Percentiles rank a stretch among this genome's conserved stretches.
phyloP scores from a whole-genome alignment of 495 filamentous ascomycete species.

The Xylaria acuta region DNA sequence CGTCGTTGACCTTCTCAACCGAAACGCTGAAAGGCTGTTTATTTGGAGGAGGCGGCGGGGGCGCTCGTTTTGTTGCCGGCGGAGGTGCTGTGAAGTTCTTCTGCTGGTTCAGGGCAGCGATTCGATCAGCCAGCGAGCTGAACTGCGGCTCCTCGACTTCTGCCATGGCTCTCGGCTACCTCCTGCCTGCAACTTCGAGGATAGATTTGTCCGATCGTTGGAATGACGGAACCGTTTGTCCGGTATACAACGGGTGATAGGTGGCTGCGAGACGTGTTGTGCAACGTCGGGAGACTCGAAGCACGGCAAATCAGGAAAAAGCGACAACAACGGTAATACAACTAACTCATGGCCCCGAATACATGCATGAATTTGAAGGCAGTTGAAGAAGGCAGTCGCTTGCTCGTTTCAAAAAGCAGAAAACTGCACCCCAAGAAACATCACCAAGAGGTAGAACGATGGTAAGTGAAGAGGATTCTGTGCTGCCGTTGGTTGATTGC shows the following conservation, averaged over 20 bases:
- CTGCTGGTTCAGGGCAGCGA: constrained; percentile 60
- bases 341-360: background rate
- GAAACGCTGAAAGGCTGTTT: constrained; percentile 35
- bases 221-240: background rate
- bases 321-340: background rate
- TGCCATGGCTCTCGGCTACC: constrained; percentile 46
- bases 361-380: background rate
- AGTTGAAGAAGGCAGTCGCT: background rate
- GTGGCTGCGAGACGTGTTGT: background rate
- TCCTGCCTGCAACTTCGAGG: background rate
- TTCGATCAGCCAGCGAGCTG: constrained; percentile 60
- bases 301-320: background rate
- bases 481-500: background rate
- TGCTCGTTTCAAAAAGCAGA: background rate
- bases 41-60: constrained; percentile 48
- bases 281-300: background rate
- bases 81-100: constrained; percentile 55
- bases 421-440: background rate
- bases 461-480: background rate
- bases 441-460: background rate
- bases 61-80: constrained; percentile 50
- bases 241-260: background rate
- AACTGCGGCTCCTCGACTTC: constrained; percentile 62
- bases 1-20: constrained; percentile 35
- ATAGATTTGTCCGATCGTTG: background rate